Base-by-base conservation (phyloP, 2,329 filamentous ascomycete genomes). In the Exophiala viscosa region DNA sequence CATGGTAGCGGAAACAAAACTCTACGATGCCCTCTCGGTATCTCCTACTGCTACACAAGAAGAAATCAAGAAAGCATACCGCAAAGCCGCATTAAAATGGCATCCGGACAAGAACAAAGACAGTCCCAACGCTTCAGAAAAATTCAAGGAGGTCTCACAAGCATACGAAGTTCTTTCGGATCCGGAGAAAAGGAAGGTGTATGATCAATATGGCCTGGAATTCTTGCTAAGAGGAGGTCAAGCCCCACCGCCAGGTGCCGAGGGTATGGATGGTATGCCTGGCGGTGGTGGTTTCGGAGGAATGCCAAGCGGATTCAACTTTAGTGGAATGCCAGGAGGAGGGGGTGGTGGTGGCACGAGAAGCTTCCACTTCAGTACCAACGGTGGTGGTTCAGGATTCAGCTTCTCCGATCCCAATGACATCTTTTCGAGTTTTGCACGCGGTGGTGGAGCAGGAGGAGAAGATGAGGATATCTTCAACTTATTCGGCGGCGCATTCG, bases 71-170 rank as follows among this genome's bases (percentile, higher is more conserved):
- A 99, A 97, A 70, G 93, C 85, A 53, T 96, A 96, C 72, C 82
- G 87, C 59, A 96, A 96, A 79, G 81, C 85, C 50, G 92, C 92
- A 49, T 74, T 97, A 69, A 95, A 91, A 75, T 91, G 84, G 74
- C 93, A 99, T 68, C 93, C 93, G 5, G 93, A 99, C 78, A 99
- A 97, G 80, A 99, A 97, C 79, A 91, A 91, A 72, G 86, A 95
- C 73, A 90, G 92, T 64, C 84, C 90, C 28, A 75, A 83, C 47
- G 89, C 92, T 7, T 78, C 83, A 55, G 93, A 97, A 69, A 96
- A 92, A 73, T 99, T 99, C 80, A 99, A 99, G 75, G 93, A 97
- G 70, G 88, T 90, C 60, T 96, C 90, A 1, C 91, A 97, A 75
- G 93, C 93, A 52, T 99, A 96, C 76, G 93, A 99, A 74, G 95